phyloP scores from a whole-genome alignment of 768 basidiomycete species.

The Pleurotus pulmonarius region DNA sequence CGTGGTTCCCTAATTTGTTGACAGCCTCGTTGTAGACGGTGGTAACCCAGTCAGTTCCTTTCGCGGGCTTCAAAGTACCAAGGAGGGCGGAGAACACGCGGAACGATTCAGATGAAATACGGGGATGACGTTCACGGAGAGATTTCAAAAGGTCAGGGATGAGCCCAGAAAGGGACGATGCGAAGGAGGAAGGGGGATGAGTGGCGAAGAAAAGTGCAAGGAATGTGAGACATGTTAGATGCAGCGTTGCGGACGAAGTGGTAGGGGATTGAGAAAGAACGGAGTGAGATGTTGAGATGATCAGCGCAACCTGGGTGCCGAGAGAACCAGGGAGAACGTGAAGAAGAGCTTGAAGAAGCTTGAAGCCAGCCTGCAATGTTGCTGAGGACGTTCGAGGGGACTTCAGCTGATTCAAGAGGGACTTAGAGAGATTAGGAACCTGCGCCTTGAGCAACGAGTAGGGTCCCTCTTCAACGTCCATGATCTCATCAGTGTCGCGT shows the following conservation, averaged over 20 bases:
- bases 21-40: constrained; percentile 74
- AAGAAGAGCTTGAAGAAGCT: constrained; percentile 70
- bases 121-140: constrained; percentile 80
- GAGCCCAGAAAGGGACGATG: constrained; percentile 56
- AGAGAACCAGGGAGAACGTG: constrained; percentile 82
- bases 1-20: constrained; percentile 64
- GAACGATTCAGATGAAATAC: constrained; percentile 86
- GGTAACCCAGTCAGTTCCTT: constrained; percentile 63
- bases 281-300: constrained; percentile 61
- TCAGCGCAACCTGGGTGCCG: constrained; percentile 57
- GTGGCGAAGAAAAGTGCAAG: constrained; percentile 77
- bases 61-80: constrained; percentile 68
- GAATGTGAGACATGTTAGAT: constrained; percentile 84
- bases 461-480: constrained; percentile 75
- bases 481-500: constrained; percentile 64
- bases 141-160: constrained; percentile 74
- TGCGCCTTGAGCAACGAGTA: constrained; percentile 68
- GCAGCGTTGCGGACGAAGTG: constrained; percentile 77
- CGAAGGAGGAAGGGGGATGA: constrained; percentile 59
- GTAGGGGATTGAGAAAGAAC: constrained; percentile 66
- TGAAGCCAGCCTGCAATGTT: constrained; percentile 85
- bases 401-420: constrained; percentile 82
- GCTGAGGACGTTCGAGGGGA: constrained; percentile 71
- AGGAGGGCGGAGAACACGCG: constrained; percentile 82
- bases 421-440: constrained; percentile 75